These are phyloP conservation scores for Hsuehochloa calcarea DNA, from an alignment of 176 grass and related monocot species.

Conservation along the genomic window DNA sequence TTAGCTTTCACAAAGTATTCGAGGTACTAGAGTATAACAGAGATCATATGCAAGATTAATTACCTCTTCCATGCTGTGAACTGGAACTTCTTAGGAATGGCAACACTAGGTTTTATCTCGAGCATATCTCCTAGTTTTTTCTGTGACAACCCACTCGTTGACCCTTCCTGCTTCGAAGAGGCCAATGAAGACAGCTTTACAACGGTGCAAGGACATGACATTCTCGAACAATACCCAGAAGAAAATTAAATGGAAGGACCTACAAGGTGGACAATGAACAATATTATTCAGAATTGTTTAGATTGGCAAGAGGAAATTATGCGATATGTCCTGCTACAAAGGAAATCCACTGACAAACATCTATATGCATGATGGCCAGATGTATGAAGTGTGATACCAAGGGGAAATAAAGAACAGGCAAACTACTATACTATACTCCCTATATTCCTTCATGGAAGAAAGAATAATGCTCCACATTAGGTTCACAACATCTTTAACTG, in stretches of 20 bases:
- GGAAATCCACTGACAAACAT: not conserved
- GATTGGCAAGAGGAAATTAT: conserved; percentile 18
- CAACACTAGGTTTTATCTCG: conserved; percentile 24
- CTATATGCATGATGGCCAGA: not conserved
- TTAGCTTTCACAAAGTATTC: conserved; percentile 14
- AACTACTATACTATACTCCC: not conserved
- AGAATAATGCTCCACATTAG: not conserved
- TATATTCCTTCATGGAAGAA: not conserved
- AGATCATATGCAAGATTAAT: conserved; percentile 8
- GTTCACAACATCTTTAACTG: not conserved
- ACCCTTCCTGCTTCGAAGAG: conserved; percentile 52
- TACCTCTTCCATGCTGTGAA: conserved; percentile 36
- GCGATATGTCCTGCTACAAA: not conserved
- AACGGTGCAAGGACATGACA: conserved; percentile 50
- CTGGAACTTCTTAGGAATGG: conserved; percentile 36
- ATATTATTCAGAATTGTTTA: conserved; percentile 23
- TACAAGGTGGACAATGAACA: not conserved
- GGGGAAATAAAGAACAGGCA: not conserved
- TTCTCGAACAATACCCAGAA: conserved; percentile 50
- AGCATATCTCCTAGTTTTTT: conserved; percentile 59
- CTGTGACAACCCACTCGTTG: conserved; percentile 53
- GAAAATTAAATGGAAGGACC: conserved; percentile 42
- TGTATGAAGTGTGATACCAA: not conserved
- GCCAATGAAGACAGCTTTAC: conserved; percentile 46
- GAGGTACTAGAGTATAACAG: not conserved